Evolutionary conservation across 768 basidiomycete genomes (phyloP).

Genomic region (Gymnopilus junonius): DNA sequence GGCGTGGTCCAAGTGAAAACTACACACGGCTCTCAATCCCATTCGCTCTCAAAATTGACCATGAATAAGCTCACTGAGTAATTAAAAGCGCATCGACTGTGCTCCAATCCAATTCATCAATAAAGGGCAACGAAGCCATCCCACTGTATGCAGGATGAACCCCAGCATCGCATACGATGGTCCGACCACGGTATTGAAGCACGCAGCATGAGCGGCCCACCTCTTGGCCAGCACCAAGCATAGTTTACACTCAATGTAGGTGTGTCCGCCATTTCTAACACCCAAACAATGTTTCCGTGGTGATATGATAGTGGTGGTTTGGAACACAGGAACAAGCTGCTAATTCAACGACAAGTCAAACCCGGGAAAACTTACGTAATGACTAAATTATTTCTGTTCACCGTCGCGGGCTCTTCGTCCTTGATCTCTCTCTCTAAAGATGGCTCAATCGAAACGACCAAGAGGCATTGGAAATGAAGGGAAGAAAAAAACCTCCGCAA

Average conservation of each 20-base stretch:
- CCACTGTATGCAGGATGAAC: conserved; percentile 97
- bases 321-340: too few relatives aligned
- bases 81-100: conserved; percentile 95
- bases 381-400: not conserved
- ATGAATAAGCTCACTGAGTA: conserved; percentile 74
- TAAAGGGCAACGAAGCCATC: conserved; percentile 94
- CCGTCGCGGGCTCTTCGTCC: not conserved
- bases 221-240: conserved; percentile 97
- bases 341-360: too few relatives aligned
- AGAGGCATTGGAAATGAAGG: conserved; percentile 20
- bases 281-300: not conserved
- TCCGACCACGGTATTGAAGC: conserved; percentile 90
- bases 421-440: not conserved
- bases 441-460: conserved; percentile 22
- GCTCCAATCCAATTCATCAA: conserved; percentile 98
- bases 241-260: conserved; percentile 83
- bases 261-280: conserved; percentile 53
- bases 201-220: conserved; percentile 98
- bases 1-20: conserved; percentile 98
- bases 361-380: conserved; percentile 7
- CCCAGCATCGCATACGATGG: conserved; percentile 95
- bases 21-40: conserved; percentile 32
- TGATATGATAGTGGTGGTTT: not conserved
- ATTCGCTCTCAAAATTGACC: not conserved
- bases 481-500: conserved; percentile 35